A percentile compares a stretch with the other conserved stretches of the same genome.
Evolutionary conservation across 208 protist genomes (phyloP).

Genomic region (Crithidia mellificae): DNA sequence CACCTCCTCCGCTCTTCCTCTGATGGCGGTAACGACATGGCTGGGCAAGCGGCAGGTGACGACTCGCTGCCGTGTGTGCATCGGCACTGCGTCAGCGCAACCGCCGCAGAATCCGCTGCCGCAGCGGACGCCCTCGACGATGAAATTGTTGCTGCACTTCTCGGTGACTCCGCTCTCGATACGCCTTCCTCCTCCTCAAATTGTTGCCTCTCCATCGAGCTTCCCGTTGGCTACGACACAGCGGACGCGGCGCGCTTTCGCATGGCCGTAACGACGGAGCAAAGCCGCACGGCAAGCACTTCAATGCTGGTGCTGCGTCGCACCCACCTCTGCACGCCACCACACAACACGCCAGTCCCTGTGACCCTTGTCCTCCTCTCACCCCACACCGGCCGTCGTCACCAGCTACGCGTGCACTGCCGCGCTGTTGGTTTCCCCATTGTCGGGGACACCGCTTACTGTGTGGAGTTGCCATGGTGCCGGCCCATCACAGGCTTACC

Average conservation of each 20-base stretch:
- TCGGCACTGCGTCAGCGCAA: not conserved
- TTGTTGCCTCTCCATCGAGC: slow-evolving; percentile 19
- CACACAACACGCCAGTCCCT: slow-evolving; percentile 1
- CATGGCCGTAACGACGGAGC: slow-evolving; percentile 48
- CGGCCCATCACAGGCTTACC: not conserved
- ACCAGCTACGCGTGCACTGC: slow-evolving; percentile 90
- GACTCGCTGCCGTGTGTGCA: not conserved
- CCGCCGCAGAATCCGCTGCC: not conserved
- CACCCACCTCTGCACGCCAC: slow-evolving; percentile 3
- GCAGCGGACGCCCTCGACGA: not conserved
- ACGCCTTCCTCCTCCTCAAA: not conserved
- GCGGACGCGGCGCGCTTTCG: slow-evolving; percentile 53
- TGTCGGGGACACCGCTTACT: slow-evolving; percentile 81
- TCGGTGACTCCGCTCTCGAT: too few relatives aligned
- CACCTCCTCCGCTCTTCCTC: slow-evolving; percentile 19
- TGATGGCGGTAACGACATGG: too few relatives aligned
- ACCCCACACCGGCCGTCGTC: slow-evolving; percentile 76
- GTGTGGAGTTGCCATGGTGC: slow-evolving; percentile 17
- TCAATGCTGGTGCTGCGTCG: slow-evolving; percentile 24
- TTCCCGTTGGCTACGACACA: slow-evolving; percentile 61
- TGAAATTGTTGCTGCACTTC: not conserved
- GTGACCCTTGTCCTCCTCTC: slow-evolving; percentile 63
- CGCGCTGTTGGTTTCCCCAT: slow-evolving; percentile 80
- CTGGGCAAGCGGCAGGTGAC: not conserved
- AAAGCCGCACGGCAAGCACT: slow-evolving; percentile 20